These are phyloP conservation scores for Nitzschia putrida DNA, from an alignment of 108 stramenopile genomes.

Conservation along the genomic window DNA sequence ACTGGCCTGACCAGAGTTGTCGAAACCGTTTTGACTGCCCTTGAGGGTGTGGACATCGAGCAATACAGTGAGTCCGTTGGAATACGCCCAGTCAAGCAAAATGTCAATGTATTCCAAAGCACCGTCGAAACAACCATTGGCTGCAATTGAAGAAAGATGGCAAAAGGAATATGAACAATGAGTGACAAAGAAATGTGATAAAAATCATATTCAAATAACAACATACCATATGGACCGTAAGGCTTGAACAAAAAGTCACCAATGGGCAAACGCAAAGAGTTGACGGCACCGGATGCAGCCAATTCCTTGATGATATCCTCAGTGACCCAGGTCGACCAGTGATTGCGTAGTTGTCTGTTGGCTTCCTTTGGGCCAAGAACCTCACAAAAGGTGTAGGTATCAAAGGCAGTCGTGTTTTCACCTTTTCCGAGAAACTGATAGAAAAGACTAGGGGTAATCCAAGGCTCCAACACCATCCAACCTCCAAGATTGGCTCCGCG, in stretches of 20 bases:
- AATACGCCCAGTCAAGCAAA: conserved; percentile 79
- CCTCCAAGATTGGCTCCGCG: conserved; percentile 91
- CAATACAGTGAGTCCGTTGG: conserved; percentile 74
- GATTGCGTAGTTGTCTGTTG: conserved; percentile 81
- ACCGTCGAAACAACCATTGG: conserved; percentile 82
- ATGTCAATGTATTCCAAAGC: conserved; percentile 83
- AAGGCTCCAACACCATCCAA: conserved; percentile 94
- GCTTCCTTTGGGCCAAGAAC: conserved; percentile 84
- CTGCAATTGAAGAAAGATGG: not conserved
- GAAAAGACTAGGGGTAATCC: conserved; percentile 93
- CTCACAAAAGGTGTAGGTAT: conserved; percentile 88
- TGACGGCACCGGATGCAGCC: conserved; percentile 69
- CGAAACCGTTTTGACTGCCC: conserved; percentile 90
- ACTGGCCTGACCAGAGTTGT: conserved; percentile 78
- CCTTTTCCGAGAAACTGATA: conserved; percentile 88
- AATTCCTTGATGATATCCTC: conserved; percentile 74
- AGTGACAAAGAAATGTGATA: not conserved
- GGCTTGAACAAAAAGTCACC: conserved; percentile 92
- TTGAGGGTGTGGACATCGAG: conserved; percentile 84
- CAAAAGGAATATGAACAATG: not conserved
- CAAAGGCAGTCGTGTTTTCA: conserved; percentile 76
- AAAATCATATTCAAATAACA: not conserved
- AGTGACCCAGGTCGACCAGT: conserved; percentile 91
- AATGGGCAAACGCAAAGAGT: conserved; percentile 83
- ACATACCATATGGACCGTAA: conserved; percentile 82